Base-by-base conservation (phyloP, 148 eudicot species). In the Cornus florida region DNA sequence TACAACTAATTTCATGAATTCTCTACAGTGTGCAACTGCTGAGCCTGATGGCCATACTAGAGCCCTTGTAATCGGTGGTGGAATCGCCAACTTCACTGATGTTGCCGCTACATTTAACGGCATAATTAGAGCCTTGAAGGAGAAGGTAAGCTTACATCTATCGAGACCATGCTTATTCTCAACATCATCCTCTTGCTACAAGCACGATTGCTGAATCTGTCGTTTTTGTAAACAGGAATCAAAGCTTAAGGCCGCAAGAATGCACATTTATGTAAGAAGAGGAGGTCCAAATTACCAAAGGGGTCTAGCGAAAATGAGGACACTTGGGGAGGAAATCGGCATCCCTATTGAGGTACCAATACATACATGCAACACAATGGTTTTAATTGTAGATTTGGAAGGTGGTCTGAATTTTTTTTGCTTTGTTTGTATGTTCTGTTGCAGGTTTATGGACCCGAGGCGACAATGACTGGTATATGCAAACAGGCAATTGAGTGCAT, bases 211-310 rank as follows among this genome's bases (percentile, higher is more conserved):
- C 79, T 69, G 68, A 74, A 74, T 73, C 50, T 22, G 53, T 53
- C 19, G 39, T 1, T 66, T 66, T 24, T 35, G 3, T 10, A 32
- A 9, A 73, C 83, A 89, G 92, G 92, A 89, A 53, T 66, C 95
- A 10, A 96, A 93, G 89, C 98, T 96, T 35, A 93, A 96, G 82
- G 97, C 99, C 65, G 97, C 99, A 33, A 84, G 89, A 80, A 92
- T 96, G 99, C 89, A 90, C 79, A 83, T 96, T 20, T 96, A 92
- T 75, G 99, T 96, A 24, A 88, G 99, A 86, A 89, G 99, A 91
- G 99, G 99, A 78, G 99, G 99, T 81, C 99, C 99, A 43, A 96
- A 96, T 81, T 96, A 96, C 87, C 99, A 96, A 78, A 93, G 80
- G 83, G 99, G 99, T 81, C 91, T 96, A 5, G 98, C 97, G 38